Conservation (phyloP, 2,329 filamentous ascomycete genomes). For the Aspergillus sp. region DNA sequence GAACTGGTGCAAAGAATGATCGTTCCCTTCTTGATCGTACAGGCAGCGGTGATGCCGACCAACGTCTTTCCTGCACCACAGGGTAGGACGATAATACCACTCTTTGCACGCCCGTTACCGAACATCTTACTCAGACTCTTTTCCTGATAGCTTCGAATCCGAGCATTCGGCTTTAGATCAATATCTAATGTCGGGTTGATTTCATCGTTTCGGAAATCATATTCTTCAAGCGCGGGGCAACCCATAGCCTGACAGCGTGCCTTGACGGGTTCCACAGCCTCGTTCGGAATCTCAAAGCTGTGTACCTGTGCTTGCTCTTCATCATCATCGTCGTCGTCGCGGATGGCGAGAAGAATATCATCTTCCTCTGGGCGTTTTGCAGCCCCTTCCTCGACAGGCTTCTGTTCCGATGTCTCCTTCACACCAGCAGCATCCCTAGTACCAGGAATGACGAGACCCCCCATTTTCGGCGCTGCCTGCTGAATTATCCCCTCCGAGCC, state of each 20-base stretch:
- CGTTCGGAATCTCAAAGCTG: conserved; percentile 84
- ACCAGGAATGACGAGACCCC: conserved; percentile 84
- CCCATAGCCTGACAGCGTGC: conserved; percentile 85
- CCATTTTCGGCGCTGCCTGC: conserved; percentile 81
- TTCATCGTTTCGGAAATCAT: conserved; percentile 91
- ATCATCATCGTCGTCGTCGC: conserved; percentile 74
- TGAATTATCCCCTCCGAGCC: conserved; percentile 71
- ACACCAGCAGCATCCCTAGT: conserved; percentile 90
- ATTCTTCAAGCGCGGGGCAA: conserved; percentile 89
- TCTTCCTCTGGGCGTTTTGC: conserved; percentile 51
- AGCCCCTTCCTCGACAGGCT: conserved; percentile 39
- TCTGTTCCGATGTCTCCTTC: conserved; percentile 62
- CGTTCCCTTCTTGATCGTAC: conserved; percentile 94
- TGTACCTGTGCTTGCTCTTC: conserved; percentile 88
- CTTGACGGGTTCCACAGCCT: conserved; percentile 80
- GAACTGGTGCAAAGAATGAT: conserved; percentile 95
- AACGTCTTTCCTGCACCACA: conserved; percentile 97
- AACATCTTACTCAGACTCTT: conserved; percentile 99
- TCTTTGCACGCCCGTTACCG: conserved; percentile 94
- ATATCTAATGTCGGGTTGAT: conserved; percentile 90
- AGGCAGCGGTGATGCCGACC: conserved; percentile 96
- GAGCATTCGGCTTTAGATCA: conserved; percentile 82
- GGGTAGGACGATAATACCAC: conserved; percentile 93
- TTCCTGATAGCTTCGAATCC: conserved; percentile 93
- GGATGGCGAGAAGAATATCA: conserved; percentile 68